A percentile compares a stretch with the other conserved stretches of the same genome.
phyloP scores from a whole-genome alignment of 2,329 filamentous ascomycete genomes.

The Epichloe bromicola region DNA sequence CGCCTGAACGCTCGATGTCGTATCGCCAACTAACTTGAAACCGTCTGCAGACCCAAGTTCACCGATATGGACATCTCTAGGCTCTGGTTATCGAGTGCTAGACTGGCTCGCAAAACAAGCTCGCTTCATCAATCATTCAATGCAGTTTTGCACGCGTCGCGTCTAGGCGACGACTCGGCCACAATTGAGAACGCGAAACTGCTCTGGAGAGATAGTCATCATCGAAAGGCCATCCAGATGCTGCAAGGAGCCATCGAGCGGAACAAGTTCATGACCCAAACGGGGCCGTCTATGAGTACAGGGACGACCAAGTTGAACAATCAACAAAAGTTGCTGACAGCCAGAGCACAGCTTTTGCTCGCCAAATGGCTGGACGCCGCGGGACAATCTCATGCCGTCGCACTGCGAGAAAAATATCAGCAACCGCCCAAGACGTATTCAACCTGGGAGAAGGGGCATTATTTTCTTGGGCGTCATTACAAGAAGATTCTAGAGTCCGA shows the following conservation, averaged over 20 bases:
- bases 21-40: background rate
- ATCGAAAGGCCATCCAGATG: conserved; percentile 87
- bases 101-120: conserved; percentile 74
- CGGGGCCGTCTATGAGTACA: conserved; percentile 21
- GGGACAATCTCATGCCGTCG: conserved; percentile 79
- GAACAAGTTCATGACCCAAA: conserved; percentile 54
- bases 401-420: conserved; percentile 69
- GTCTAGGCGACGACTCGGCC: conserved; percentile 71
- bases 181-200: conserved; percentile 90
- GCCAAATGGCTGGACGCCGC: conserved; percentile 95
- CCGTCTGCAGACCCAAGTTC: conserved; percentile 38
- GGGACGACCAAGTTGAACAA: conserved; percentile 25
- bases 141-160: conserved; percentile 77
- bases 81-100: conserved; percentile 74
- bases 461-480: conserved; percentile 93
- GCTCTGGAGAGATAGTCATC: conserved; percentile 85
- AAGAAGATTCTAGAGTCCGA: conserved; percentile 91
- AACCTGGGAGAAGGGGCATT: conserved; percentile 93
- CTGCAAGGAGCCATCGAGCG: conserved; percentile 75
- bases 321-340: conserved; percentile 50
- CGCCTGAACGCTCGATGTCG: too few species aligned
- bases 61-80: conserved; percentile 63
- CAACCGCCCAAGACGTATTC: conserved; percentile 57
- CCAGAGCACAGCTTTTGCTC: conserved; percentile 71
- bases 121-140: conserved; percentile 83